Conservation (phyloP, 2,329 filamentous ascomycete genomes). For the Arthrobotrys conoides region DNA sequence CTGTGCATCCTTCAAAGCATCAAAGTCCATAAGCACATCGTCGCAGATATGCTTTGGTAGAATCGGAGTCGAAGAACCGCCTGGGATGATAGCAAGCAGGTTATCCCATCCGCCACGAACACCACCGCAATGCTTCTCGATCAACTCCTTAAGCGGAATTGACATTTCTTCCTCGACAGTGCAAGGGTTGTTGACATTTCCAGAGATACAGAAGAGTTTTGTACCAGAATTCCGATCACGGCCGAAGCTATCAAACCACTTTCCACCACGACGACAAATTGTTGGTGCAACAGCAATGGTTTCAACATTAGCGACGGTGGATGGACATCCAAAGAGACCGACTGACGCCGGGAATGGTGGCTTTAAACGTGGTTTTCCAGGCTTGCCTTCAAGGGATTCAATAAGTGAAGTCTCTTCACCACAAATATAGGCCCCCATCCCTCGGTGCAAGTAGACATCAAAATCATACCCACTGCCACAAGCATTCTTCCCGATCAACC, state of each 20-base stretch:
- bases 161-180: slow-evolving; percentile 99
- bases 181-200: slow-evolving; percentile 97
- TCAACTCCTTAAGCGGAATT: slow-evolving; percentile 93
- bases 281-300: slow-evolving; percentile 95
- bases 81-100: slow-evolving; percentile 92
- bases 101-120: slow-evolving; percentile 98
- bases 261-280: slow-evolving; percentile 90
- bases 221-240: slow-evolving; percentile 97
- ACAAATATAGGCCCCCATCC: slow-evolving; percentile 94
- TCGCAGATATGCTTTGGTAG: slow-evolving; percentile 91
- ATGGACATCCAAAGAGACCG: slow-evolving; percentile 97
- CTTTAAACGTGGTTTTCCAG: slow-evolving; percentile 98
- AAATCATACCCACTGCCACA: slow-evolving; percentile 98
- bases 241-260: slow-evolving; percentile 94
- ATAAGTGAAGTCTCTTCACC: slow-evolving; percentile 98
- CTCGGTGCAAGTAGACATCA: slow-evolving; percentile 95
- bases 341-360: slow-evolving; percentile 97
- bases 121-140: slow-evolving; percentile 98
- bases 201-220: slow-evolving; percentile 98
- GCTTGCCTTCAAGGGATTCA: slow-evolving; percentile 97
- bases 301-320: slow-evolving; percentile 98
- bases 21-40: slow-evolving; percentile 98
- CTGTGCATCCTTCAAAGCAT: slow-evolving; percentile 96
- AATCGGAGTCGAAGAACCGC: slow-evolving; percentile 95
- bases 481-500: slow-evolving; percentile 97